Base-by-base conservation (phyloP, 1,284 basidiomycete genomes). In the Heterobasidion annosum region DNA sequence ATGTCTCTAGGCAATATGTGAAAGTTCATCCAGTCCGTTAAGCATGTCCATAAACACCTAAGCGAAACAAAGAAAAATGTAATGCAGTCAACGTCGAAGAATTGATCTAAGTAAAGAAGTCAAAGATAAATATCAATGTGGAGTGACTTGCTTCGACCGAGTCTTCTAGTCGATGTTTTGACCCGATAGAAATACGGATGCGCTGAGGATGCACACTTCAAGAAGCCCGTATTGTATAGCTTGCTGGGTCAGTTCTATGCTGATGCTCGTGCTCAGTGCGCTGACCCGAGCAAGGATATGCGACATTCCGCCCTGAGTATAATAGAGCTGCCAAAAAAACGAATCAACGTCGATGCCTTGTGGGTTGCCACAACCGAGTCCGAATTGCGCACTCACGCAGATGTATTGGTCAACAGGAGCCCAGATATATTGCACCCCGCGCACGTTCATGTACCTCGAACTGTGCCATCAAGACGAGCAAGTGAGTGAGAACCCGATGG, bases 341-440 rank as follows among this genome's bases (percentile, higher is more conserved):
- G 34, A 34, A 19, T 25, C n/a, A 8, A n/a, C 32, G 15, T 48
- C 40, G 8, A 25, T 25, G 33, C 48, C 16, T 2, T 10, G 16
- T 37, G 9, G 51, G 25, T 12, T 48, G 25, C 16, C 19, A 2
- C 18, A 12, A 25, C 25, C 50, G 19, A 40, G 15, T 19, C 32
- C 25, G 8, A 32, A 15, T 49, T 13, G 32, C n/a, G 43, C 34
- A 70, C 78, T 7, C 63, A 76, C 70, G 54, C 71, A 71, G 45
- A 78, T 64, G 54, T 68, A 73, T 4, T 65, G 64, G 19, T 72
- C 70, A 32, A 68, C 61, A 2, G 75, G 76, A 4, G 67, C 65
- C 75, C 76, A 77, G 0, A 65, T 61, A 55, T 77, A 76, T n/a
- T 64, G 61, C 1, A 70, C 62, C 0, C 73, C 71, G 34, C 68